Conservation (phyloP, 345 rosid genomes). For the Hibiscus trionum region DNA sequence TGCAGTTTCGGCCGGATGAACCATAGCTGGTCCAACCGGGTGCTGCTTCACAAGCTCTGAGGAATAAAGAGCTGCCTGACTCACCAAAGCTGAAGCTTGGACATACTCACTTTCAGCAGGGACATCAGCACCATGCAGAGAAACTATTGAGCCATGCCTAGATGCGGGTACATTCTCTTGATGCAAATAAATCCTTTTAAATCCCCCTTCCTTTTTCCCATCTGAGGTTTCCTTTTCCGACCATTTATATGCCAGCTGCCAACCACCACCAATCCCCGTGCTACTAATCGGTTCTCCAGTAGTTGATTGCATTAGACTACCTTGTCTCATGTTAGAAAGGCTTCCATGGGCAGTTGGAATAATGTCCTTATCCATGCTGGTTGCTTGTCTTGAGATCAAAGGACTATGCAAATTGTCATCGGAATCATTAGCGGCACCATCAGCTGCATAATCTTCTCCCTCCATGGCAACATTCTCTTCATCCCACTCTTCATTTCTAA, state of each 20-base stretch:
- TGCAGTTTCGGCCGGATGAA: conserved; percentile 70
- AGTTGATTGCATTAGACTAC: conserved; percentile 50
- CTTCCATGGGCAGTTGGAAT: conserved; percentile 41
- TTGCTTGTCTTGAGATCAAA: conserved; percentile 82
- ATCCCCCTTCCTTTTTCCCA: conserved; percentile 77
- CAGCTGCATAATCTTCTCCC: conserved; percentile 68
- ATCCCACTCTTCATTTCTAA: conserved; percentile 73
- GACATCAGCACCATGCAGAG: conserved; percentile 48
- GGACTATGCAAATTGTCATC: conserved; percentile 83
- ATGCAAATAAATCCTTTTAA: conserved; percentile 76
- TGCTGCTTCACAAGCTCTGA: conserved; percentile 53
- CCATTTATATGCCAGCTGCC: conserved; percentile 99
- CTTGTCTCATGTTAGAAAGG: conserved; percentile 49
- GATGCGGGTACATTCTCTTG: conserved; percentile 61
- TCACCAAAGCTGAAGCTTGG: conserved; percentile 88
- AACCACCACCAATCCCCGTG: conserved; percentile 85
- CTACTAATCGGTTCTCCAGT: conserved; percentile 45
- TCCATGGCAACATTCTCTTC: conserved; percentile 67
- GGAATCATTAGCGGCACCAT: conserved; percentile 50
- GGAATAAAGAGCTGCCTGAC: conserved; percentile 78
- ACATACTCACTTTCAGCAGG: conserved; percentile 48
- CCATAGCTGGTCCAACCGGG: conserved; percentile 80
- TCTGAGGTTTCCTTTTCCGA: conserved; percentile 59
- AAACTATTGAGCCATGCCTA: conserved; percentile 60
- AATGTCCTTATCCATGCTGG: conserved; percentile 67